Conservation (phyloP, 441 rosid genomes). For the Cnidoscolus chayamansa region DNA sequence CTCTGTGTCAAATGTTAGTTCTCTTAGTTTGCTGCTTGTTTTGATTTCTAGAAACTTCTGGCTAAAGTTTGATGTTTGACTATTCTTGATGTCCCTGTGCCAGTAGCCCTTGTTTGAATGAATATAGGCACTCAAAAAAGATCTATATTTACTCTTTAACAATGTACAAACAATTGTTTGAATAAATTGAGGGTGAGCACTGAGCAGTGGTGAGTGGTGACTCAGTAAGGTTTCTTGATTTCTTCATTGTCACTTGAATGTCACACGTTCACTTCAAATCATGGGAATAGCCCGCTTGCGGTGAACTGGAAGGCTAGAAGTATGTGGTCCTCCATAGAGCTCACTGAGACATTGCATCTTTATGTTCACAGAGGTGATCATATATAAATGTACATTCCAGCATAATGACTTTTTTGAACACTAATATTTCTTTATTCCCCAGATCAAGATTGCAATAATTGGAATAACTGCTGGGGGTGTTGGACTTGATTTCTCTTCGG, state of each 20-base stretch:
- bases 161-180: not conserved
- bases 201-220: not conserved
- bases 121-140: not conserved
- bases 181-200: not conserved
- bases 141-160: not conserved
- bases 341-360: not conserved
- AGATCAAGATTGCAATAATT: constrained; percentile 86
- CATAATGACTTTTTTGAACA: not conserved
- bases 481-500: constrained; percentile 92
- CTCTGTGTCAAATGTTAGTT: not conserved
- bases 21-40: not conserved
- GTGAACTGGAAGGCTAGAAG: not conserved
- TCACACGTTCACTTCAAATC: not conserved
- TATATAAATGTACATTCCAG: not conserved
- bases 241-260: not conserved
- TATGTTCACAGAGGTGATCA: not conserved
- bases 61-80: not conserved
- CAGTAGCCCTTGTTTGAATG: not conserved
- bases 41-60: not conserved
- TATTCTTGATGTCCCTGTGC: not conserved
- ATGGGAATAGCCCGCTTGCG: not conserved
- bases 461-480: constrained; percentile 95
- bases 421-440: constrained; percentile 22
- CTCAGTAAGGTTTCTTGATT: not conserved
- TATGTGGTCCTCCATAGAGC: not conserved